Evolutionary conservation across 768 basidiomycete genomes (phyloP), one percentile per base, ranked within the genome.

Genomic region (Guyanaporus albipodus): DNA sequence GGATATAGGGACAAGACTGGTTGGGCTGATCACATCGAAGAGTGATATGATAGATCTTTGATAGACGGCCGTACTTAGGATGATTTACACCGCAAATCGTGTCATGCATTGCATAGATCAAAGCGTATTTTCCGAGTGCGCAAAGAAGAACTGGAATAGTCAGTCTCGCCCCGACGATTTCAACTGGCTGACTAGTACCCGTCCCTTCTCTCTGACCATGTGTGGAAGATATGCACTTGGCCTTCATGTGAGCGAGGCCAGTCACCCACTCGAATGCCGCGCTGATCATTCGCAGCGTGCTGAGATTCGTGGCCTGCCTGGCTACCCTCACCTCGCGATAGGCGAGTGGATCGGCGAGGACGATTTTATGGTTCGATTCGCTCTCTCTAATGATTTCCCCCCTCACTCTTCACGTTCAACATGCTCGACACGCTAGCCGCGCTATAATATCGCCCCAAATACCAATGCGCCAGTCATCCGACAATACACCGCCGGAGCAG

Each of bases 391-490:
- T 8, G 9, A 11, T 17, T 28, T n/a, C n/a, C 15, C 41, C 19
- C 33, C 21, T 23, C 23, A 12, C 10, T n/a, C 36, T 35, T 53
- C 31, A 36, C 24, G 18, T 19, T 44, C 15, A 14, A 29, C 28
- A 14, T 29, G 28, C 9, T n/a, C n/a, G 27, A 40, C 21, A 5
- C 24, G 21, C 21, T 18, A 59, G 24, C 78, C 79, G 2, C 68
- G 90, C 44, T 87, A 89, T 61, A 94, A 94, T 61, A 79, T 93
- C 49, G 89, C 91, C 1, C 92, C 92, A 0, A 84, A 83, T 36
- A 78, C 86, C 0, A 73, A 84, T 40, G 85, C 82, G 0, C 88
- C 91, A 18, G 86, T 94, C 28, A 71, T 94, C 26, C 70, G 73
- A 23, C 77, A 82, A n/a, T n/a, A n/a, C n/a, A n/a, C n/a, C n/a